Evolutionary conservation across 1,139 yeast genomes (phyloP), one percentile per base, ranked within the genome.

Genomic region (Saccharomycopsis hybrid): DNA sequence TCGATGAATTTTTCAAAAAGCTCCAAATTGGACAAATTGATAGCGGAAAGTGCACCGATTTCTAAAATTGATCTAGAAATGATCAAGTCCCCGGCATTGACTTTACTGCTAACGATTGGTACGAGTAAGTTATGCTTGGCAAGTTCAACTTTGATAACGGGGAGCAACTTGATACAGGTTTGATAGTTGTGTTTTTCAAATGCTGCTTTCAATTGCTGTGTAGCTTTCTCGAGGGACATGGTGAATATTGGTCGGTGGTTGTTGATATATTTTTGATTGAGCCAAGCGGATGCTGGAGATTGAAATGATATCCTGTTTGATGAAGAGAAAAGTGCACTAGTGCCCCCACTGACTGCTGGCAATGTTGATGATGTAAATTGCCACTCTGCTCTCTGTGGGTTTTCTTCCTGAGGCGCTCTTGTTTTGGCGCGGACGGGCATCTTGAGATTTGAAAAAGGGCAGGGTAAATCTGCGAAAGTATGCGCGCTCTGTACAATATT

Each of bases 31-130:
- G 77, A 70, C 45, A 77, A 66, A 58, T 83, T 80, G 56, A 92
- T 78, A 46, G 89, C 76, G 13, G 86, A 76, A 55, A 90, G 71
- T 0, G 95, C 94, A 11, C 96, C 97, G 55, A 89, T 80, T 65
- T 90, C 97, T 49, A 92, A 71, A 48, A 90, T 84, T 48, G 85
- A 78, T 60, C 94, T 82, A 8, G 95, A 81, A 45, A 89, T 85
- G 56, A 77, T 73, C 56, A 88, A 73, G 67, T 90, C 97, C 31
- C 66, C 64, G 65, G 71, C 62, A 69, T 77, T 59, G 46, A 58
- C 50, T 47, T 62, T 59, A 29, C 54, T 54, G 7, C 51, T 52
- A 2, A 69, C 56, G 46, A 76, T 66, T n/a, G 97, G 97, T 41
- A 89, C 79, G 55, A 92, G 75, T 45, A 92, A 69, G 55, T 84